phyloP scores from a whole-genome alignment of 2,329 filamentous ascomycete species.

The Penicillium sp. region DNA sequence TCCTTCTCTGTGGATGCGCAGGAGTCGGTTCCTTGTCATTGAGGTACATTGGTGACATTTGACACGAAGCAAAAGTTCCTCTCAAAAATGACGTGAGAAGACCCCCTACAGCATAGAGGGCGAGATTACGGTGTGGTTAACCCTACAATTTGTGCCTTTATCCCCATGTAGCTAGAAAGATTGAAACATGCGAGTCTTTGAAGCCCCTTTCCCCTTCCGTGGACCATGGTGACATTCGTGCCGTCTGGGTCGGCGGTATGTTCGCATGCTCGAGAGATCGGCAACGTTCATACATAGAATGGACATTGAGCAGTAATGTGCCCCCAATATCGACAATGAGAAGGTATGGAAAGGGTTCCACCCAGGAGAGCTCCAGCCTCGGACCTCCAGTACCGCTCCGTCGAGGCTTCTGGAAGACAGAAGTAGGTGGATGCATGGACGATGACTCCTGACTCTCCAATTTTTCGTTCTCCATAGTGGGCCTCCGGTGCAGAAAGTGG shows the following conservation, averaged over 20 bases:
- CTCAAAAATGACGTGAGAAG: background rate
- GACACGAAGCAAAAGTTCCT: background rate
- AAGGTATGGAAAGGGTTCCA: background rate
- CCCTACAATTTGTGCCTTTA: background rate
- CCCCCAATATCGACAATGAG: background rate
- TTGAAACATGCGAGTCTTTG: background rate
- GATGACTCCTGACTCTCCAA: conserved; percentile 10
- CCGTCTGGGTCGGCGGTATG: conserved; percentile 15
- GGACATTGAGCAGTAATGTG: too few relatives aligned
- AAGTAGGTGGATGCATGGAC: conserved; percentile 8
- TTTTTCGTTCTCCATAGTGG: conserved; percentile 13
- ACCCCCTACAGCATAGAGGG: background rate
- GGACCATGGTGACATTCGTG: background rate
- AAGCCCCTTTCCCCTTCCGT: background rate
- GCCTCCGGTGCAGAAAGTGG: conserved; percentile 26
- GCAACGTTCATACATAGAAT: conserved; percentile 7
- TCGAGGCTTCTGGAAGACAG: conserved; percentile 21
- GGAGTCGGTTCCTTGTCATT: too few relatives aligned
- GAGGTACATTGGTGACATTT: background rate
- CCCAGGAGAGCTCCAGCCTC: background rate
- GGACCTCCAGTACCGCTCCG: background rate
- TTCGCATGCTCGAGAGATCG: conserved; percentile 23
- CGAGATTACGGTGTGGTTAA: background rate
- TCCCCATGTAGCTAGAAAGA: background rate
- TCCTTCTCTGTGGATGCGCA: too few relatives aligned